Base-by-base conservation (phyloP, 1,284 basidiomycete genomes). In the Ganoderma sp. region DNA sequence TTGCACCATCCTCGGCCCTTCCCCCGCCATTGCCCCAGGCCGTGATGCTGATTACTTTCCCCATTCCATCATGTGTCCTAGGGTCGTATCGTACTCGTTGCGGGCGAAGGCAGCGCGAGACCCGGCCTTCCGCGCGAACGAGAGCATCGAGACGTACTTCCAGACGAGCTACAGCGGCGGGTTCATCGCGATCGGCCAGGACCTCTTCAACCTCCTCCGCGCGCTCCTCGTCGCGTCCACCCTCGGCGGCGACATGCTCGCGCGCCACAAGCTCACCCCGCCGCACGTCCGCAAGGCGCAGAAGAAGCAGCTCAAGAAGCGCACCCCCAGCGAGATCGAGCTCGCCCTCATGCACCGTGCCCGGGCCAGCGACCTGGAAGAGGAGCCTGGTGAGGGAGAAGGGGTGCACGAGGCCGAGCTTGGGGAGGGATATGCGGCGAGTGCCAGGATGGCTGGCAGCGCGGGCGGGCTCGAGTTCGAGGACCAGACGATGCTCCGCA, bases 191-290 rank as follows among this genome's bases (percentile, higher is more conserved):
- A 73, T 81, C n/a, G 76, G 73, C 7, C 68, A 75, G 22, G 76
- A 77, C 59, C 52, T 77, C 39, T 61, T 70, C 43, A 73, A 48
- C n/a, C 69, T 80, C 60, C 57, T 76, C 17, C 78, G 79, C 54
- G 69, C 73, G 17, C 65, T 79, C 50, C 75, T 81, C 54, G 78
- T 81, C 41, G 73, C 76, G 60, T 70, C 77, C 34, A 79, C 78
- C 7, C 65, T 71, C 43, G 64, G 64, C 41, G 57, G 65, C 10
- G 48, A 41, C 52, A 58, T 67, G 59, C 39, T 57, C n/a, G n/a
- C 58, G 12, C 39, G 34, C 39, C 28, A 61, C 65, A 43, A 32
- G 22, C 62, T 63, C 37, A 63, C 62, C 22, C 62, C 62, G 4
- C 48, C 22, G 7, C 22, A 15, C 22, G 17, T n/a, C 9, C 8